Evolutionary conservation across 306 rosid species (phyloP).

Genomic region (Myrica gale): DNA sequence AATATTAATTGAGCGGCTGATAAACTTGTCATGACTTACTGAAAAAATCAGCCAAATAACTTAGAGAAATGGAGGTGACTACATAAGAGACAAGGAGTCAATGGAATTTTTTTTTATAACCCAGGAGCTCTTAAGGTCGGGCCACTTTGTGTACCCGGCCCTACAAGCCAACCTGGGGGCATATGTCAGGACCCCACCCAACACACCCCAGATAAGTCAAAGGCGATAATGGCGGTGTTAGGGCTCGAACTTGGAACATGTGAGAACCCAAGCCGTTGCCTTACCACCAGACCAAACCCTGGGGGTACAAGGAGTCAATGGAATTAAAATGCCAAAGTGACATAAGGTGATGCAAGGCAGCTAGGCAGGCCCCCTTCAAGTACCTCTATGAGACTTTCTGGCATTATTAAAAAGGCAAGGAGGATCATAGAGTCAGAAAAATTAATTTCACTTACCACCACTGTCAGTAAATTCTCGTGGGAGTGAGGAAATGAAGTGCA

Average conservation of each 20-base stretch:
- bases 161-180: too few relatives aligned
- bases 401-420: conserved; percentile 5
- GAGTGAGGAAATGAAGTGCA: conserved; percentile 76
- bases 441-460: conserved; percentile 58
- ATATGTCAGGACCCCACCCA: too few relatives aligned
- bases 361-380: not conserved
- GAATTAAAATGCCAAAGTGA: not conserved
- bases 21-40: not conserved
- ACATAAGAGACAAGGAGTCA: too few relatives aligned
- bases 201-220: too few relatives aligned
- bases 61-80: not conserved
- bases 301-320: not conserved
- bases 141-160: too few relatives aligned
- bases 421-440: conserved; percentile 14
- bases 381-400: not conserved
- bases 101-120: too few relatives aligned
- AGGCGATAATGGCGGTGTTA: too few relatives aligned
- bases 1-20: too few relatives aligned
- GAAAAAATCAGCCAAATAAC: not conserved
- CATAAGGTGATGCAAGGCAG: not conserved
- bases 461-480: conserved; percentile 79
- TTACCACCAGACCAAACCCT: too few relatives aligned
- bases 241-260: too few relatives aligned
- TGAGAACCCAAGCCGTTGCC: too few relatives aligned
- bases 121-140: too few relatives aligned